These are phyloP conservation scores for Cystobasidium sp. DNA, from an alignment of 1,284 basidiomycete genomes.

Conservation along the genomic window DNA sequence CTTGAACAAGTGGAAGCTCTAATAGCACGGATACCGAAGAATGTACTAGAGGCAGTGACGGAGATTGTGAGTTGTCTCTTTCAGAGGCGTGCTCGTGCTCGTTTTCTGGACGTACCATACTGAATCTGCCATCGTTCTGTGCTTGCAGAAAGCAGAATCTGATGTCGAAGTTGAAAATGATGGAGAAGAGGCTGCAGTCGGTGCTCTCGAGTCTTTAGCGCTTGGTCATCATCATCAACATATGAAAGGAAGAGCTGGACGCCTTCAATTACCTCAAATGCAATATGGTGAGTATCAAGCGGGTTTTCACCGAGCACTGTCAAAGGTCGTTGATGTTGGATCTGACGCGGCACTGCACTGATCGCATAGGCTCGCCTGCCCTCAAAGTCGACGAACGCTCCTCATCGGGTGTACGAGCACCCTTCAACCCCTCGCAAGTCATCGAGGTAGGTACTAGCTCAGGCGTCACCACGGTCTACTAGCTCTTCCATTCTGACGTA, in stretches of 20 bases:
- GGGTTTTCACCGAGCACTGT: neutral
- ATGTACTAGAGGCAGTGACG: slow-evolving; percentile 19
- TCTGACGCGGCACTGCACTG: neutral
- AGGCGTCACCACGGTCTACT: neutral
- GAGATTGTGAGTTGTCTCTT: slow-evolving; percentile 6
- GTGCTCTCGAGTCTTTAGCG: slow-evolving; percentile 24
- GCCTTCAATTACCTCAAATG: neutral
- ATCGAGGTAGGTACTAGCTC: neutral
- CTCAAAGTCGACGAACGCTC: slow-evolving; percentile 7
- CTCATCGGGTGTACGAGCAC: neutral
- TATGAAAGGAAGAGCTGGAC: neutral
- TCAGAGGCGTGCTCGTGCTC: neutral
- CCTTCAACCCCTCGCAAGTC: slow-evolving; percentile 10
- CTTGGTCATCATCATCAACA: slow-evolving; percentile 17
- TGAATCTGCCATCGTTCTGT: neutral
- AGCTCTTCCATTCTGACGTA: neutral
- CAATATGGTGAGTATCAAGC: neutral
- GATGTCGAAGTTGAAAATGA: slow-evolving; percentile 22
- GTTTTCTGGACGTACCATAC: too few relatives aligned
- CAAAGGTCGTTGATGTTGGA: neutral
- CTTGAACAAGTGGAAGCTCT: slow-evolving; percentile 24
- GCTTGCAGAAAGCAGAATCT: slow-evolving; percentile 19
- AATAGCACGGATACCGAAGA: slow-evolving; percentile 20
- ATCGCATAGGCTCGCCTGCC: neutral
- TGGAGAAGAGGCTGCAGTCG: slow-evolving; percentile 38